Evolutionary conservation across 2,329 filamentous ascomycete species (phyloP).

Genomic region (Aspergillus versicolor): DNA sequence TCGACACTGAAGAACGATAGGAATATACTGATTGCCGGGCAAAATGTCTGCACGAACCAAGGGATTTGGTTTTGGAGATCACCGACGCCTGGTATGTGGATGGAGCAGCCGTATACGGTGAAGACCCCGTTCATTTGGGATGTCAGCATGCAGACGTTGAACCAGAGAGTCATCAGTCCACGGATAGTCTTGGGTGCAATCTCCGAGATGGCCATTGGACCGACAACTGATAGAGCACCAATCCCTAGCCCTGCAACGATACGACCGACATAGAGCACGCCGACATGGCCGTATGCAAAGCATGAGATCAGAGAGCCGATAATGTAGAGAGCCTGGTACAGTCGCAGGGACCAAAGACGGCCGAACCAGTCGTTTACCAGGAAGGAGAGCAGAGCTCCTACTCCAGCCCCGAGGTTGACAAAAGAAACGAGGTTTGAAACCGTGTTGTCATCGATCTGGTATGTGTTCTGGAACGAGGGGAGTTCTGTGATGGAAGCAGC

Average conservation of each 20-base stretch:
- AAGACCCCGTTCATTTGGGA: background rate
- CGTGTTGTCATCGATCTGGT: background rate
- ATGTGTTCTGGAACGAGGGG: background rate
- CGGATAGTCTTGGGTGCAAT: constrained; percentile 69
- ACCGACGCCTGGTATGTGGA: background rate
- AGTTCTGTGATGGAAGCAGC: background rate
- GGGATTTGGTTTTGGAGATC: background rate
- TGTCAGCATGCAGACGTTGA: background rate
- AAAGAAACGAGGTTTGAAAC: background rate
- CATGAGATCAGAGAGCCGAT: constrained; percentile 33
- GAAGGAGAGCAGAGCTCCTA: background rate
- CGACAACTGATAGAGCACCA: constrained; percentile 69
- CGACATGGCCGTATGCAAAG: constrained; percentile 25
- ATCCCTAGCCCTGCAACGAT: constrained; percentile 35
- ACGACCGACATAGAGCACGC: constrained; percentile 31
- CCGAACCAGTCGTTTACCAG: background rate
- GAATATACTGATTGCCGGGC: background rate
- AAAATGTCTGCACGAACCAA: background rate
- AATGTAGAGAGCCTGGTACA: constrained; percentile 15
- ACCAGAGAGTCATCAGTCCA: constrained; percentile 52
- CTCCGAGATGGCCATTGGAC: constrained; percentile 87
- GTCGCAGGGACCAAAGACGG: background rate
- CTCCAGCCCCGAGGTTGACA: background rate
- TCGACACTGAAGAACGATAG: background rate
- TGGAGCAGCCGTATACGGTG: background rate